Base-by-base conservation (phyloP, 1,284 basidiomycete species). In the Pseudozyma thailandica region DNA sequence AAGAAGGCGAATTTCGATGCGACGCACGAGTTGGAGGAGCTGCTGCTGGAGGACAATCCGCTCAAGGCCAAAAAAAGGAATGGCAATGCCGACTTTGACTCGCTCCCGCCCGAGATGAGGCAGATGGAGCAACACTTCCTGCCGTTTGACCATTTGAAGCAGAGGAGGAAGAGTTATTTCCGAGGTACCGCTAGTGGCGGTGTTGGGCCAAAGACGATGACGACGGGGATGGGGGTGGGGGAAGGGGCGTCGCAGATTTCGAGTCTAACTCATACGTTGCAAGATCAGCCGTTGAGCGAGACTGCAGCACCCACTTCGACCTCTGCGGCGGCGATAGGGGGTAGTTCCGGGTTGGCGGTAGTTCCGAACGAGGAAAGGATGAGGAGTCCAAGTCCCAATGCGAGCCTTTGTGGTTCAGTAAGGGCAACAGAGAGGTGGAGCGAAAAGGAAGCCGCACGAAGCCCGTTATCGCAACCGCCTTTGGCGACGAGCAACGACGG, bases 1-100 rank as follows among this genome's bases (percentile, higher is more conserved):
- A 97, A 97, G 85, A 95, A 95, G 84, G 93, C 95, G 20, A 98
- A 98, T 84, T 98, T 98, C 83, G 95, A 98, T 82, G 94, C 94
- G n/a, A 96, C 95, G 15, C 94, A 98, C 82, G 95, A 98, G 84
- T 85, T 98, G 30, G 95, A 98, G 81, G 95, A 98, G 85, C 85
- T 98, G 37, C 83, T 98, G 31, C 85, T 98, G 10, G 95, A 98
- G 84, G 95, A 98, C 82, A 98, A 98, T 80, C 95, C 95, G 45
- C 86, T 98, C 52, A 98, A 97, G 83, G 94, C 95, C 13, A 91
- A 93, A 78, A 91, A 92, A 71, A 88, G 95, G 50, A 96, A 95
- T 83, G 90, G 90, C 6, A 91, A 91, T 65, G 91, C 94, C 65
- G 94, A 97, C 82, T 83, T 92, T 7, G 90, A 91, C 70, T 89